Evolutionary conservation across 139 green algal genomes (phyloP).

Genomic region (Deuterostichococcus epilithicus): DNA sequence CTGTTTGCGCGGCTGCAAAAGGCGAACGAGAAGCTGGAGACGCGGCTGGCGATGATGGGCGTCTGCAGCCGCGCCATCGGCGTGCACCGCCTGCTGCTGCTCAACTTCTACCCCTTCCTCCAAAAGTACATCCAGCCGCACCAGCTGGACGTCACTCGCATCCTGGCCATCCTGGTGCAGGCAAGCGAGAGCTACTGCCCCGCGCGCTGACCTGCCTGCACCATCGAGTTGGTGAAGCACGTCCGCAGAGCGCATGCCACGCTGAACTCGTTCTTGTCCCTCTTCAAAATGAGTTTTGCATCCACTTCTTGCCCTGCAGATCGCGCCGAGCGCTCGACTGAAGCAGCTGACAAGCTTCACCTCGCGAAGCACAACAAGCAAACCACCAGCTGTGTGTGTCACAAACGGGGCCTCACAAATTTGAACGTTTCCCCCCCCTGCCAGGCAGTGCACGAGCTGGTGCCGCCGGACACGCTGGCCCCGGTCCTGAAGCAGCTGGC

Average conservation of each 20-base stretch:
- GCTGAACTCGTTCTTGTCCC: too few species aligned
- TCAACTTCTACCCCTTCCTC: conserved; percentile 94
- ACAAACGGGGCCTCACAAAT: too few species aligned
- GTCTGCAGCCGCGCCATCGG: conserved; percentile 78
- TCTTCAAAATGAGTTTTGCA: too few species aligned
- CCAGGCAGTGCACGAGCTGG: conserved; percentile 83
- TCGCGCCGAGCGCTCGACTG: too few species aligned
- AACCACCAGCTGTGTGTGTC: too few species aligned
- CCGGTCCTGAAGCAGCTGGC: conserved; percentile 90
- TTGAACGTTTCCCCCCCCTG: too few species aligned
- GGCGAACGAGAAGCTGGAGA: conserved; percentile 76
- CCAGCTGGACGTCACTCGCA: conserved; percentile 73
- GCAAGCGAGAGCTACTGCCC: conserved; percentile 2
- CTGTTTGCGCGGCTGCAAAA: conserved; percentile 75
- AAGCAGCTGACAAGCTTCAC: too few species aligned
- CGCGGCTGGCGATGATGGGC: conserved; percentile 65
- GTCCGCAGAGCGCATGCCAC: too few species aligned
- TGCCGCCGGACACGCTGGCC: conserved; percentile 85
- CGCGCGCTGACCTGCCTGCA: too few species aligned
- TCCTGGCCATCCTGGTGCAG: conserved; percentile 79
- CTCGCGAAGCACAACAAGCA: too few species aligned
- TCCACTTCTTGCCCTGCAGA: too few species aligned
- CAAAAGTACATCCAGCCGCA: conserved; percentile 82
- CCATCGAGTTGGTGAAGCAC: too few species aligned
- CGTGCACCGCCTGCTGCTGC: conserved; percentile 87